Evolutionary conservation across 2,329 filamentous ascomycete species (phyloP).

Genomic region (Sclerotinia sclerotiorum): DNA sequence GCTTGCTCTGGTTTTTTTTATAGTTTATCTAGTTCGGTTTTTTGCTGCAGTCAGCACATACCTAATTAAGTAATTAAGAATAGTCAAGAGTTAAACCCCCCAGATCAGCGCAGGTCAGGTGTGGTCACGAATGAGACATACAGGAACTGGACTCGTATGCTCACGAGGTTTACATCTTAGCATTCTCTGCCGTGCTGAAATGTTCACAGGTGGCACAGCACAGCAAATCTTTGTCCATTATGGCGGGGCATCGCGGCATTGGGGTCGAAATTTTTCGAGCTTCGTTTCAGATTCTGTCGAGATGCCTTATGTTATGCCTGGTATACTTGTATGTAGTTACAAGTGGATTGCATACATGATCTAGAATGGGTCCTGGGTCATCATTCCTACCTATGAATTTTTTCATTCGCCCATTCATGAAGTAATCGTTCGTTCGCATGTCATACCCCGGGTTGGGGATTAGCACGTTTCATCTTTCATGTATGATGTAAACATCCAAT

Average conservation of each 20-base stretch:
- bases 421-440: neutral
- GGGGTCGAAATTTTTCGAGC: neutral
- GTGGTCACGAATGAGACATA: slow-evolving; percentile 14
- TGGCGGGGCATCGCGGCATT: slow-evolving; percentile 14
- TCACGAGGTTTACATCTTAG: slow-evolving; percentile 3
- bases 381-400: slow-evolving; percentile 2
- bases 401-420: slow-evolving; percentile 2
- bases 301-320: neutral
- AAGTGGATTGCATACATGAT: slow-evolving; percentile 1
- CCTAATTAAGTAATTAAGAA: slow-evolving; percentile 2
- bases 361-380: neutral
- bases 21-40: neutral
- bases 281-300: slow-evolving; percentile 16
- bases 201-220: slow-evolving; percentile 5
- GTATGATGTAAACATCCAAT: slow-evolving; percentile 15
- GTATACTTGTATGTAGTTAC: neutral
- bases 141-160: slow-evolving; percentile 17
- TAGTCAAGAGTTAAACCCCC: neutral
- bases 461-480: slow-evolving; percentile 20
- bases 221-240: slow-evolving; percentile 5
- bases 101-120: slow-evolving; percentile 12
- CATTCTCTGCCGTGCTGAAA: slow-evolving; percentile 8
- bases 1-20: neutral
- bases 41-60: slow-evolving; percentile 14
- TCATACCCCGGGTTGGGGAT: neutral